Evolutionary conservation across 2,329 filamentous ascomycete genomes (phyloP).

Genomic region (Lecanosticta acicola): DNA sequence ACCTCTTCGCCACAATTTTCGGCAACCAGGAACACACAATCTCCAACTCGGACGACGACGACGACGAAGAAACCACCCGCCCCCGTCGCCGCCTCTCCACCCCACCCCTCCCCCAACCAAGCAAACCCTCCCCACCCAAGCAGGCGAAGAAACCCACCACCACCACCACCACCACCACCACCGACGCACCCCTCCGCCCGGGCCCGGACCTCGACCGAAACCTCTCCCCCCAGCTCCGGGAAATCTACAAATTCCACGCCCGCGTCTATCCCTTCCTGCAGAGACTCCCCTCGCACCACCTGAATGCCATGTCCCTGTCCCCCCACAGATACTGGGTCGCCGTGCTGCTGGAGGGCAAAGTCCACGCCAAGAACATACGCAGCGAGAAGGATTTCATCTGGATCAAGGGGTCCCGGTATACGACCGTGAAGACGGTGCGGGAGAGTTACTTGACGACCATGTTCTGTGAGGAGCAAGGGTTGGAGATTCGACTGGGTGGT

Average conservation of each 20-base stretch:
- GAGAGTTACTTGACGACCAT: constrained; percentile 9
- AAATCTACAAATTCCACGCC: constrained; percentile 25
- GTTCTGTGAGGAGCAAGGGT: constrained; percentile 14
- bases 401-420: constrained; percentile 31
- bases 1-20: constrained; percentile 11
- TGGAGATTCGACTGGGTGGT: constrained; percentile 23
- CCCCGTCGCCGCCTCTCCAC: constrained; percentile 5
- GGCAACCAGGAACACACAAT: background rate
- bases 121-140: background rate
- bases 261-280: constrained; percentile 17
- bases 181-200: constrained; percentile 4
- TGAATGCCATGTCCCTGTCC: background rate
- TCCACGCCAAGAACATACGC: constrained; percentile 1
- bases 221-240: constrained; percentile 11
- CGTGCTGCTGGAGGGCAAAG: constrained; percentile 21
- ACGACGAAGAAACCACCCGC: background rate
- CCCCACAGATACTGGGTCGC: constrained; percentile 32
- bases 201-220: constrained; percentile 19
- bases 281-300: constrained; percentile 9
- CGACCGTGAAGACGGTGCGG: constrained; percentile 31
- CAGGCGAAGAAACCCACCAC: too few relatives aligned
- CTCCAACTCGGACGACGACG: constrained; percentile 1
- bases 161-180: too few relatives aligned
- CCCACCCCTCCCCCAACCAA: constrained; percentile 6
- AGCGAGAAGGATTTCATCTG: constrained; percentile 26